Percentiles rank a stretch among this genome's conserved stretches.
Conservation (phyloP, 176 grass and related monocot genomes). For the Carex parvula region DNA sequence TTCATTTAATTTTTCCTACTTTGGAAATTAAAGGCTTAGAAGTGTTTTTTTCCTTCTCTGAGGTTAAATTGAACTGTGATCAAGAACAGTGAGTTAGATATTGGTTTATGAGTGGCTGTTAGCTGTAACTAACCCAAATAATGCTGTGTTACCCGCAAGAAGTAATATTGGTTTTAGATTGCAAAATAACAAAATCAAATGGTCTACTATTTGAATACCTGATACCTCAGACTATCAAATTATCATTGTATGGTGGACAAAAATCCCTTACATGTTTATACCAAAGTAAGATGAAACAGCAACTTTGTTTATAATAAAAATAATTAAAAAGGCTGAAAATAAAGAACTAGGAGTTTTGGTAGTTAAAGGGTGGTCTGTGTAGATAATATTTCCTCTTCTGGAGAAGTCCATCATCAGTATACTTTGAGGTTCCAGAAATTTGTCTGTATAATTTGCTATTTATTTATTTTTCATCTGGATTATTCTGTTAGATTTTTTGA, state of each 20-base stretch:
- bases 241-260: neutral
- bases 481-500: conserved; percentile 10
- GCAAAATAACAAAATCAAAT: conserved; percentile 7
- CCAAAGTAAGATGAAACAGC: no score
- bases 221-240: neutral
- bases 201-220: neutral
- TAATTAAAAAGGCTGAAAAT: neutral
- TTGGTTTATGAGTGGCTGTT: conserved; percentile 3
- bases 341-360: neutral
- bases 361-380: neutral
- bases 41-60: neutral
- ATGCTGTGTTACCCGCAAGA: neutral
- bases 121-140: neutral
- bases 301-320: neutral
- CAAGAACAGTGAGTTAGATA: neutral
- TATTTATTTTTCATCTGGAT: conserved; percentile 4
- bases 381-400: neutral
- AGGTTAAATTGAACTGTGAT: neutral
- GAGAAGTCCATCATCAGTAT: neutral
- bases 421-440: neutral
- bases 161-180: neutral
- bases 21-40: neutral
- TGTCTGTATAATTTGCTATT: neutral
- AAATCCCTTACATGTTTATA: neutral
- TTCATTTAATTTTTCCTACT: neutral